Evolutionary conservation across 2,329 filamentous ascomycete genomes (phyloP), one percentile per base, ranked within the genome.

Genomic region (Zopfia rhizophila): DNA sequence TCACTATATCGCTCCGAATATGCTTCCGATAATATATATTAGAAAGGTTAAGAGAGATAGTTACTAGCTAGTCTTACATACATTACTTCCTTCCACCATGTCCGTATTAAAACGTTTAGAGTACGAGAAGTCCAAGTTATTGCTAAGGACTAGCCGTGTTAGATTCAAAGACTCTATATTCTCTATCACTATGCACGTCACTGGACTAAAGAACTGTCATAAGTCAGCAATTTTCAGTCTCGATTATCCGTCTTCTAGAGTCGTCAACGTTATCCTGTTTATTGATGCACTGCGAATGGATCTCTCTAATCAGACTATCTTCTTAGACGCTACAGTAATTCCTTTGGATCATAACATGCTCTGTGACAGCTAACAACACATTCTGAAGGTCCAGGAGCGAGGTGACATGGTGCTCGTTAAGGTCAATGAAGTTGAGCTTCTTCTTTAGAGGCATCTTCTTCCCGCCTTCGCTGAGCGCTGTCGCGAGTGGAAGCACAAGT

Each of bases 401-500:
- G n/a, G n/a, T 16, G n/a, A 28, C n/a, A 11, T n/a, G 14, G 23
- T 51, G 2, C 29, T 16, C 12, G 56, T 70, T 33, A 49, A 46
- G 1, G 40, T 65, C 12, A 39, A 55, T 11, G 53, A 60, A 6
- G 32, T 32, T 2, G 56, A 56, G 33, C 11, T 45, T 3, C 5
- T 5, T 3, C 38, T 52, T 8, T 63, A 51, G 58, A 60, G 52
- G 21, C 43, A 55, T n/a, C 22, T 53, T 11, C 32, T 60, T 2
- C 51, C 54, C 2, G 29, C 45, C 1, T 49, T 50, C 17, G 60
- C 45, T 4, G 60, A 63, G 55, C 68, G 74, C n/a, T 75, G 72
- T 40, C 63, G 73, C 6, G 48, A 48, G 6, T 76, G 72, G 73
- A 52, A 58, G 17, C 74, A 77, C 45, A 42, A 44, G 10, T 8